Base-by-base conservation (phyloP, 306 rosid species). In the Vigna mungo region DNA sequence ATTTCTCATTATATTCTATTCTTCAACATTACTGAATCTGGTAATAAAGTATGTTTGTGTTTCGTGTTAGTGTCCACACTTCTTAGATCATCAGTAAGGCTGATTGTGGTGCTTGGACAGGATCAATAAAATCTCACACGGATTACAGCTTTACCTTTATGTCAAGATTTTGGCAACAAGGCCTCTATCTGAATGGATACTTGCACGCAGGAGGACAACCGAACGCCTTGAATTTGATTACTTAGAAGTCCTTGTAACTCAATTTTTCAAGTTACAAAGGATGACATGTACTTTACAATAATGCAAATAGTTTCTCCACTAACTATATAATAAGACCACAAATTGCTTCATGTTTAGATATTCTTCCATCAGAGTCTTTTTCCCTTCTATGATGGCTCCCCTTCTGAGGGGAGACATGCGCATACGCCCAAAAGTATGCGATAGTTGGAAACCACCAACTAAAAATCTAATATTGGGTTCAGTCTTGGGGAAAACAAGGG, bases 61-160 rank as follows among this genome's bases (percentile, higher is more conserved):
- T 14, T 47, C 51, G 27, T 47, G 63, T 76, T 58, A 58, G 65
- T 65, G 17, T 16, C 53, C 34, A 9, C 47, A 34, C 78, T 48
- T 21, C 78, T 48, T 21, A 23, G 23, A 39, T 44, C 49, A 68
- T 44, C 51, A 53, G 52, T 69, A 74, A 25, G 43, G 20, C 39
- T 75, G 71, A 56, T 78, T 6, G 13, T 81, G 66, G 61, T 81
- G 46, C 80, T 63, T 81, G 86, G 73, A 72, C 92, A 88, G 94
- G 90, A 82, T 81, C 81, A 71, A 63, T 83, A 74, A 81, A 67
- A 75, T 10, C 74, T 72, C 15, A n/a, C 55, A 17, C 27, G 65
- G 65, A 75, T 23, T 74, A 67, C 65, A 25, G 25, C 77, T 74
- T 66, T 72, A 9, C 3, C 79, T 60, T 66, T 68, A 12, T 3